These are phyloP conservation scores for Aspergillus conjunctus DNA, from an alignment of 495 filamentous ascomycete genomes.

Conservation along the genomic window DNA sequence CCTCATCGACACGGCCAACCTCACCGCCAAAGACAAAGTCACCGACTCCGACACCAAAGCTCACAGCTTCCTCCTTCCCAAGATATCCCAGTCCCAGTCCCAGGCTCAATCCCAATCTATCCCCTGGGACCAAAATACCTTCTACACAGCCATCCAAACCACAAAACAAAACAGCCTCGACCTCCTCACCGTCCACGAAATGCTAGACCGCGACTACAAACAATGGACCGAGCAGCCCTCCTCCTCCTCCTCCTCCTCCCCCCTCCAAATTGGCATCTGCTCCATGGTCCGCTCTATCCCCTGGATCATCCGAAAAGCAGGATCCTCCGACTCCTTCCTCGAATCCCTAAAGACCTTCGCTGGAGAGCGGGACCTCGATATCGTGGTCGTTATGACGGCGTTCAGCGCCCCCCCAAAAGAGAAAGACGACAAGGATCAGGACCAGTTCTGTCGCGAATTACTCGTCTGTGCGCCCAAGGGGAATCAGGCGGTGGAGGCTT, in stretches of 20 bases:
- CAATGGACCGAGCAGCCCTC: slow-evolving; percentile 65
- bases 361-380: slow-evolving; percentile 56
- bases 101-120: slow-evolving; percentile 2
- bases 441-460: slow-evolving; percentile 68
- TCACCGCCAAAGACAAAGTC: slow-evolving; percentile 69
- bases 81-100: slow-evolving; percentile 24
- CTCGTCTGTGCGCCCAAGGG: slow-evolving; percentile 63
- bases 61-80: slow-evolving; percentile 61
- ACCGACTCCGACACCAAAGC: slow-evolving; percentile 69
- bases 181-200: slow-evolving; percentile 66
- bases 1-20: slow-evolving; percentile 80
- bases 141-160: slow-evolving; percentile 62
- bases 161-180: slow-evolving; percentile 74
- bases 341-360: slow-evolving; percentile 57
- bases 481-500: slow-evolving; percentile 44
- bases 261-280: slow-evolving; percentile 69
- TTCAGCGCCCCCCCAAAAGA: slow-evolving; percentile 42
- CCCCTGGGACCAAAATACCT: slow-evolving; percentile 50
- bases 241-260: not conserved
- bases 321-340: slow-evolving; percentile 44
- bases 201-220: slow-evolving; percentile 91
- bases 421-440: slow-evolving; percentile 13
- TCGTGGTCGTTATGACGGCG: slow-evolving; percentile 79
- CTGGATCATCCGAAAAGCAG: slow-evolving; percentile 62
- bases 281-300: slow-evolving; percentile 67